Evolutionary conservation across 2,329 filamentous ascomycete genomes (phyloP), one percentile per base, ranked within the genome.

Genomic region (Colletotrichum zoysiae): DNA sequence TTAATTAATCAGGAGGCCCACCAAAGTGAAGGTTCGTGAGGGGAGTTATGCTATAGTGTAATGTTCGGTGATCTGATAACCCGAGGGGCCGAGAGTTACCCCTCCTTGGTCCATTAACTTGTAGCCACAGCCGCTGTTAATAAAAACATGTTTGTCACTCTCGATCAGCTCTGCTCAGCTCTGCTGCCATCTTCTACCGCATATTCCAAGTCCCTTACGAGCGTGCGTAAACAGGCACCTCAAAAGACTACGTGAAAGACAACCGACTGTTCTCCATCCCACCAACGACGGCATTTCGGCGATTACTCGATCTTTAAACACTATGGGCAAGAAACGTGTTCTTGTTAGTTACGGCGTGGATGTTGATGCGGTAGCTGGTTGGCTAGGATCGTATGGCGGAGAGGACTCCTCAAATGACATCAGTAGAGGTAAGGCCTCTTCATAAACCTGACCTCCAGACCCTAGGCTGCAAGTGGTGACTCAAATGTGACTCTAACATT

Each of bases 361-460:
- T 73, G 90, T 94, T 35, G 92, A 94, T 74, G 92, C 91, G n/a
- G 90, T 94, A 1, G 89, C 91, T 1, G 91, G 92, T 11, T 94
- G 92, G 92, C 84, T 94, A 0, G 92, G 92, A 0, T 92, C 89
- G 0, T 94, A 95, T 76, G 91, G 91, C 20, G 91, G 92, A 48
- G 88, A 94, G 79, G 92, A 94, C 77, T 91, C 88, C 9, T 89
- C 88, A 1, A 92, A 87, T 76, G 92, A 94, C 75, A 93, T 94
- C 74, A 91, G 88, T 77, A 85, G 92, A 85, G 91, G 90, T 88
- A 76, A 73, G 8, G n/a, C 7, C 9, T 4, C 7, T 16, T 9
- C 18, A 20, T 30, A 33, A 33, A 5, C 40, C 14, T 14, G 18
- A 3, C 23, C 4, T 16, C 1, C 16, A 26, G 38, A 18, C 14